A percentile compares a stretch with the other conserved stretches of the same genome.
These are phyloP conservation scores for Pichia manshurica DNA, from an alignment of 805 yeast species.

Conservation along the genomic window DNA sequence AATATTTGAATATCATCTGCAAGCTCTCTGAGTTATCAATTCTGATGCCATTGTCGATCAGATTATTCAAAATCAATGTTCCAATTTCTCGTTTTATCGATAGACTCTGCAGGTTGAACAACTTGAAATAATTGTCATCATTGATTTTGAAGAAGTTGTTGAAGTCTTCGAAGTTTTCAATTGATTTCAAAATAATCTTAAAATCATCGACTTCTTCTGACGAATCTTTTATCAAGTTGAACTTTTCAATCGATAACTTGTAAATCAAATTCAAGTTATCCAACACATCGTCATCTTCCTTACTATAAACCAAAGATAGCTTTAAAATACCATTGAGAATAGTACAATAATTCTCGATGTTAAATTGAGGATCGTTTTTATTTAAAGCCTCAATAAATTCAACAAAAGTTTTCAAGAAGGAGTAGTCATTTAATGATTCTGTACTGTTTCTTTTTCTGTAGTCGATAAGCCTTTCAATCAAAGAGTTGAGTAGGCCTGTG, in stretches of 20 bases:
- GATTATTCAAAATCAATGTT: slow-evolving; percentile 51
- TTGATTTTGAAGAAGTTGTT: slow-evolving; percentile 34
- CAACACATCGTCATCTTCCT: slow-evolving; percentile 48
- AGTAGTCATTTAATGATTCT: slow-evolving; percentile 16
- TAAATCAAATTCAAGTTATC: slow-evolving; percentile 58
- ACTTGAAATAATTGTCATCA: slow-evolving; percentile 41
- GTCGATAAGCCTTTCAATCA: slow-evolving; percentile 65
- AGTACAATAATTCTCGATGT: slow-evolving; percentile 58
- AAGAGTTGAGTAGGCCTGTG: slow-evolving; percentile 57
- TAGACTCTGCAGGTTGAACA: slow-evolving; percentile 48
- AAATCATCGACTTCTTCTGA: slow-evolving; percentile 29
- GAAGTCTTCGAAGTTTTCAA: slow-evolving; percentile 37
- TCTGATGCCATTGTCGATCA: slow-evolving; percentile 38
- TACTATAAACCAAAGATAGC: slow-evolving; percentile 46
- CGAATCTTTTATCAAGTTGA: slow-evolving; percentile 18
- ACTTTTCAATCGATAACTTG: slow-evolving; percentile 43
- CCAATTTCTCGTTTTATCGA: slow-evolving; percentile 54
- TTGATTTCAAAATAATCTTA: slow-evolving; percentile 38
- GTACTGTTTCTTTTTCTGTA: slow-evolving; percentile 40
- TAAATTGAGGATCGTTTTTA: slow-evolving; percentile 56
- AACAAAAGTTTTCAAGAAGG: slow-evolving; percentile 62
- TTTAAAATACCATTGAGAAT: slow-evolving; percentile 62
- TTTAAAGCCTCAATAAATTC: slow-evolving; percentile 51
- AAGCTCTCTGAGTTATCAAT: slow-evolving; percentile 44
- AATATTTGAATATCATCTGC: slow-evolving; percentile 52